phyloP scores from a whole-genome alignment of 495 filamentous ascomycete species.

The Sporormia fimetaria region DNA sequence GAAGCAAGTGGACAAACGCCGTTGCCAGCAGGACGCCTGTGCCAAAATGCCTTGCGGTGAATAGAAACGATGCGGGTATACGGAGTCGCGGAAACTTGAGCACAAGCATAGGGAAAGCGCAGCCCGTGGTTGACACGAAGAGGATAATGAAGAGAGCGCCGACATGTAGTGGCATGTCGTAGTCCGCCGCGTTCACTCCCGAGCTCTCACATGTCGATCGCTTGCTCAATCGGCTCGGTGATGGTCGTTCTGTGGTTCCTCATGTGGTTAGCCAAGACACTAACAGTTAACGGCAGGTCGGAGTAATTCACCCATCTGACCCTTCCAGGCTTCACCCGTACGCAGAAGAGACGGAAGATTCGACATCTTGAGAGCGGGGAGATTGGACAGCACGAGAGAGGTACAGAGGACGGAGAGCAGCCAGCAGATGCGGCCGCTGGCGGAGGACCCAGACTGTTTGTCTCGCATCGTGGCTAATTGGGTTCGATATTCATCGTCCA shows the following conservation, averaged over 20 bases:
- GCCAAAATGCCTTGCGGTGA: constrained; percentile 58
- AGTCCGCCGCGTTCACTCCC: constrained; percentile 1
- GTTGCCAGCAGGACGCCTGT: constrained; percentile 80
- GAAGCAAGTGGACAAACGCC: constrained; percentile 78
- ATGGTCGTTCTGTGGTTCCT: too few species aligned
- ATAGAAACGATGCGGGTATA: constrained; percentile 10
- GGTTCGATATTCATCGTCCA: not conserved
- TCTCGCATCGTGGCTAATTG: not conserved
- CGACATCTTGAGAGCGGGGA: too few species aligned
- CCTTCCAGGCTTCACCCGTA: too few species aligned
- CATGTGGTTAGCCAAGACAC: too few species aligned
- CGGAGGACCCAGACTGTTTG: not conserved
- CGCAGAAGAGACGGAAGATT: too few species aligned
- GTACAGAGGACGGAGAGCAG: constrained; percentile 1
- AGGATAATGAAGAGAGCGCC: constrained; percentile 1
- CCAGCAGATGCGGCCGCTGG: not conserved
- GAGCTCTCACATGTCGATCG: too few species aligned
- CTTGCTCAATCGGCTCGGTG: too few species aligned
- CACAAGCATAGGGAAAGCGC: constrained; percentile 3
- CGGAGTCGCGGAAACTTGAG: constrained; percentile 9
- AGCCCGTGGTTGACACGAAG: not conserved
- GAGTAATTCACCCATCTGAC: too few species aligned
- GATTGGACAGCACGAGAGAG: not conserved
- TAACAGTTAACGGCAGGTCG: too few species aligned
- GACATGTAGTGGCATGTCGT: not conserved